Conservation (phyloP, 2,329 filamentous ascomycete genomes). For the Akanthomyces lecanii region DNA sequence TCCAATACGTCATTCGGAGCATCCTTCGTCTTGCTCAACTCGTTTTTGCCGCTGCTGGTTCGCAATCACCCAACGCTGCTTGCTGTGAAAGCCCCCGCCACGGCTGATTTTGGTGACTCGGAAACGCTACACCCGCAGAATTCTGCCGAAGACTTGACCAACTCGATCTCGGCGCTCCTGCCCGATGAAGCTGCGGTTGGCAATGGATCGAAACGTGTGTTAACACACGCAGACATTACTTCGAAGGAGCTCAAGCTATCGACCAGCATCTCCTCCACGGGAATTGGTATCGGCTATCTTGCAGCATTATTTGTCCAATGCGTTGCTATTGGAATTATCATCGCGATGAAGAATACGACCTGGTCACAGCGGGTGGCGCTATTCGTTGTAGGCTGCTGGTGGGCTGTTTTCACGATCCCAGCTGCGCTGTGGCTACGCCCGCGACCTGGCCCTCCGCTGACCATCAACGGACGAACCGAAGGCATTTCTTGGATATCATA, state of each 20-base stretch:
- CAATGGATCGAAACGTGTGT: conserved; percentile 31
- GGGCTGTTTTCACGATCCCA: conserved; percentile 86
- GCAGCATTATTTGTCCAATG: conserved; percentile 83
- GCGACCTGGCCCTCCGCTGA: conserved; percentile 79
- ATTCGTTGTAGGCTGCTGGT: conserved; percentile 85
- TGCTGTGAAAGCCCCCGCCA: conserved; percentile 25
- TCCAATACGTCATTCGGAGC: conserved; percentile 93
- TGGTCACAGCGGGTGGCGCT: conserved; percentile 84
- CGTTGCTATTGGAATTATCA: conserved; percentile 71
- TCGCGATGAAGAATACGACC: conserved; percentile 68
- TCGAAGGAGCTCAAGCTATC: conserved; percentile 72
- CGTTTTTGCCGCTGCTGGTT: conserved; percentile 86
- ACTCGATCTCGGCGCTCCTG: conserved; percentile 47
- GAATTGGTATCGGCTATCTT: conserved; percentile 90
- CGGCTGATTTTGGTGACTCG: conserved; percentile 30
- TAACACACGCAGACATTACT: conserved; percentile 49
- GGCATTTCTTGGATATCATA: conserved; percentile 59
- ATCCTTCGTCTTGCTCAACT: conserved; percentile 92
- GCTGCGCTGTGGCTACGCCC: conserved; percentile 82
- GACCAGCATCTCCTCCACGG: conserved; percentile 85
- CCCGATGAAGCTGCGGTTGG: conserved; percentile 28
- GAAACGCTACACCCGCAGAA: conserved; percentile 35
- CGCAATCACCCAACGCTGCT: conserved; percentile 66
- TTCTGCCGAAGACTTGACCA: conserved; percentile 30
- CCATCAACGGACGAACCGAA: conserved; percentile 37